phyloP scores from a whole-genome alignment of 257 asterid species.

The Cordia subcordata region DNA sequence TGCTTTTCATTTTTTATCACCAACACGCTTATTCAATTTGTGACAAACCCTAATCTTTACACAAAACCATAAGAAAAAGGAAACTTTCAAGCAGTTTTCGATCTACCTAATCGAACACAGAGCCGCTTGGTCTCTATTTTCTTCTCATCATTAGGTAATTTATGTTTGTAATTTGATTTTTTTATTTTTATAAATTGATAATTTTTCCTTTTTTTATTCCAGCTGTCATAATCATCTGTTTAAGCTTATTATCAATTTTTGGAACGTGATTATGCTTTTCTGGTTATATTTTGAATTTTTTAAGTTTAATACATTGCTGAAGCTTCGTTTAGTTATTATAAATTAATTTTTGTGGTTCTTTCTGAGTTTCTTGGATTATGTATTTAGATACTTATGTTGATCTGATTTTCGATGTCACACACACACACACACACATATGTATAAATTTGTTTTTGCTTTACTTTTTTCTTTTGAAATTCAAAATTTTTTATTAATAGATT shows the following conservation, averaged over 20 bases:
- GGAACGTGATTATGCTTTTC: no score
- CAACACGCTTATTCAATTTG: neutral
- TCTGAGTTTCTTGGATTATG: no score
- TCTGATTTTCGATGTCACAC: no score
- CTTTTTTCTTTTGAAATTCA: no score
- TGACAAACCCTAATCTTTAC: constrained; percentile 12
- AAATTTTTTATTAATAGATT: no score
- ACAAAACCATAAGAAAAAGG: neutral
- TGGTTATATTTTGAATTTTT: no score
- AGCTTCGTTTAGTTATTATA: no score
- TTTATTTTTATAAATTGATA: neutral
- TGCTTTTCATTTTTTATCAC: neutral
- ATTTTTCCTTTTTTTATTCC: neutral
- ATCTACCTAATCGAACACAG: neutral
- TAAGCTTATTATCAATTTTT: neutral
- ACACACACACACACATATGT: no score
- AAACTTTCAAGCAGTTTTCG: neutral
- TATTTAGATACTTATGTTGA: no score
- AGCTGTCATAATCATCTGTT: neutral
- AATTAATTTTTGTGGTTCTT: no score
- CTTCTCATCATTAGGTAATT: constrained; percentile 2
- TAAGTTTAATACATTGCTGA: no score
- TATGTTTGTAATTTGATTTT: neutral
- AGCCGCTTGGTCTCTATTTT: neutral
- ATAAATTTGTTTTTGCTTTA: no score